phyloP scores from a whole-genome alignment of 495 filamentous ascomycete genomes.

The Penicillium herquei region DNA sequence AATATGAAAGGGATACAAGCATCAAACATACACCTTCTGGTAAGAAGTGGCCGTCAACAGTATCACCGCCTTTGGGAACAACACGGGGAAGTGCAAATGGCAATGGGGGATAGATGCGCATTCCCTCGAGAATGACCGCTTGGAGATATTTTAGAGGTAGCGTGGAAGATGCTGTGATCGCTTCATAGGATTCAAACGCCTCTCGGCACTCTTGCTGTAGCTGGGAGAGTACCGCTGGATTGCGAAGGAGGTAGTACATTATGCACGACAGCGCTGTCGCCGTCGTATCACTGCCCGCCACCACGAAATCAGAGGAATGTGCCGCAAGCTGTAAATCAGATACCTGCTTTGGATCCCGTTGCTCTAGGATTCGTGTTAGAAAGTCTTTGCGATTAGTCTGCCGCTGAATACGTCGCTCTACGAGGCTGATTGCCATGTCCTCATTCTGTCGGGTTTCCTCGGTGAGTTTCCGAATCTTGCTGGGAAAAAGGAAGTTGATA shows the following conservation, averaged over 20 bases:
- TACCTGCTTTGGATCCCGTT: not conserved
- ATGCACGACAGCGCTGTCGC: slow-evolving; percentile 50
- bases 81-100: slow-evolving; percentile 25
- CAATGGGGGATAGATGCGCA: slow-evolving; percentile 42
- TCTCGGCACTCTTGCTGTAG: slow-evolving; percentile 43
- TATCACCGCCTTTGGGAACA: slow-evolving; percentile 27
- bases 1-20: not conserved
- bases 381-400: not conserved
- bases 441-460: not conserved
- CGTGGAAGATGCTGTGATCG: slow-evolving; percentile 45
- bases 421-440: not conserved
- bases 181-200: slow-evolving; percentile 29
- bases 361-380: not conserved
- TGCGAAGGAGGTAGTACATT: slow-evolving; percentile 47
- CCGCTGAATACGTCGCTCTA: not conserved
- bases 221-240: slow-evolving; percentile 31
- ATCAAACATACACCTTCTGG: slow-evolving; percentile 22
- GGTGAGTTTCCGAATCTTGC: not conserved
- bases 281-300: slow-evolving; percentile 56
- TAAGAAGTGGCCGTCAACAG: slow-evolving; percentile 30
- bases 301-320: slow-evolving; percentile 15
- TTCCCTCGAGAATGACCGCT: slow-evolving; percentile 41
- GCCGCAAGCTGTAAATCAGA: not conserved
- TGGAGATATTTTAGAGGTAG: slow-evolving; percentile 28
- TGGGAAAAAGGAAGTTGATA: not conserved